Base-by-base conservation (phyloP, 192 early-diverging fungal genomes). In the Oehlia diaphana region DNA sequence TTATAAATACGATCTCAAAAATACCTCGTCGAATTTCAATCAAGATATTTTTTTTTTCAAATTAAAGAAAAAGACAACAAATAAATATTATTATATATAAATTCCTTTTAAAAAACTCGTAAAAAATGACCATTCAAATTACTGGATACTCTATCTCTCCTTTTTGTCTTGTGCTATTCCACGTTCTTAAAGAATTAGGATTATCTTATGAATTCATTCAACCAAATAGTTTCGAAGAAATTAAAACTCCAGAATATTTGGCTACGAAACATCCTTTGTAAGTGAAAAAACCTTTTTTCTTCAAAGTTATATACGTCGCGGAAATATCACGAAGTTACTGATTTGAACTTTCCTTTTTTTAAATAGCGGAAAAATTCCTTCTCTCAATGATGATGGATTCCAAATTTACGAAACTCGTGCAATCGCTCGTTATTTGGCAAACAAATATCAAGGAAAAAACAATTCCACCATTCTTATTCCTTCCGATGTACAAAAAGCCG, bases 401-500 rank as follows among this genome's bases (percentile, higher is more conserved):
- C 9, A 49, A 19, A 35, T 87, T 9, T 84, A 66, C n/a, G 86
- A 87, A 66, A 82, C 84, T 10, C 84, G 79, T 50, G 84, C 86
- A 5, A 87, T 87, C 23, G 33, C 31, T 35, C 78, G 83, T 35
- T 87, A 87, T 66, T 65, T 87, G 65, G 79, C 63, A 7, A 53
- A 76, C 9, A 42, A 42, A 42, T 42, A 42, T 42, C 39, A 42
- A 42, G 39, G 39, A 31, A 69, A 37, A 69, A 35, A 73, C 0
- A 35, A 26, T 26, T 26, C 35, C 35, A 74, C 71, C 2, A 5
- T 76, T 19, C 77, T 87, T 61, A 63, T 82, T 14, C 84, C 84
- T 37, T 49, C 63, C 13, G 83, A 84, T 53, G 28, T 62, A 10
- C 69, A 82, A 23, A n/a, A 84, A 53, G 33, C 70, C 35, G 78